phyloP scores from a whole-genome alignment of 2,329 filamentous ascomycete genomes.

The Colletotrichum horii region DNA sequence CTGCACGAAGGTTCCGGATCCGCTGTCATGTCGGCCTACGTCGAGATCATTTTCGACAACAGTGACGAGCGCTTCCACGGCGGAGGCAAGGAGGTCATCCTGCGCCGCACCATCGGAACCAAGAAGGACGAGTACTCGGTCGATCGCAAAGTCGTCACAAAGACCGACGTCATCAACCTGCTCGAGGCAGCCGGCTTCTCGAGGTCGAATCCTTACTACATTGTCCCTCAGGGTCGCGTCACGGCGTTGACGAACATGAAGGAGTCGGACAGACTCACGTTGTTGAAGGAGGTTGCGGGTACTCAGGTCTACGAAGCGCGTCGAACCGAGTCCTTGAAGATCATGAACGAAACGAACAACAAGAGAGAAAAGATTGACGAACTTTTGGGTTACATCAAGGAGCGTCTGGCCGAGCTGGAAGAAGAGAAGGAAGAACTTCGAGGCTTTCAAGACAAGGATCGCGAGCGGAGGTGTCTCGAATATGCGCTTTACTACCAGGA shows the following conservation, averaged over 20 bases:
- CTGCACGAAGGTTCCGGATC: slow-evolving; percentile 98
- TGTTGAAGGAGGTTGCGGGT: slow-evolving; percentile 97
- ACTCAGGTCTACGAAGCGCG: slow-evolving; percentile 97
- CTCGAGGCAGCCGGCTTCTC: slow-evolving; percentile 97
- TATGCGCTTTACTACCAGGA: slow-evolving; percentile 94
- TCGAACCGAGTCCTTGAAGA: slow-evolving; percentile 89
- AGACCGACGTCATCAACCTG: slow-evolving; percentile 92
- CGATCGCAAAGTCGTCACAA: slow-evolving; percentile 95
- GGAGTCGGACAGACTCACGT: slow-evolving; percentile 84
- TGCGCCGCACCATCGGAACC: slow-evolving; percentile 92
- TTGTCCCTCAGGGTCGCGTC: slow-evolving; percentile 95
- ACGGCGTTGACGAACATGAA: slow-evolving; percentile 99
- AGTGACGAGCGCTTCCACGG: slow-evolving; percentile 94
- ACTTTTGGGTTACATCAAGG: slow-evolving; percentile 87
- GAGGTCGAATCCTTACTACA: slow-evolving; percentile 97
- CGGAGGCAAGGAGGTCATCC: slow-evolving; percentile 85
- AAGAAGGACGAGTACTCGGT: slow-evolving; percentile 99
- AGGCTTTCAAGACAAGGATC: slow-evolving; percentile 93
- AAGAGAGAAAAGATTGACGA: slow-evolving; percentile 96
- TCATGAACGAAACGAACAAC: slow-evolving; percentile 95
- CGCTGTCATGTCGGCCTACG: slow-evolving; percentile 98
- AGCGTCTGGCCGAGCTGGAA: slow-evolving; percentile 86
- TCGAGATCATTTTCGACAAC: slow-evolving; percentile 99
- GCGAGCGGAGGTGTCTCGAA: slow-evolving; percentile 88
- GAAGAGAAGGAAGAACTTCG: slow-evolving; percentile 97